Evolutionary conservation across 2,329 filamentous ascomycete species (phyloP), one percentile per base, ranked within the genome.

Genomic region (Fulvia fulva): DNA sequence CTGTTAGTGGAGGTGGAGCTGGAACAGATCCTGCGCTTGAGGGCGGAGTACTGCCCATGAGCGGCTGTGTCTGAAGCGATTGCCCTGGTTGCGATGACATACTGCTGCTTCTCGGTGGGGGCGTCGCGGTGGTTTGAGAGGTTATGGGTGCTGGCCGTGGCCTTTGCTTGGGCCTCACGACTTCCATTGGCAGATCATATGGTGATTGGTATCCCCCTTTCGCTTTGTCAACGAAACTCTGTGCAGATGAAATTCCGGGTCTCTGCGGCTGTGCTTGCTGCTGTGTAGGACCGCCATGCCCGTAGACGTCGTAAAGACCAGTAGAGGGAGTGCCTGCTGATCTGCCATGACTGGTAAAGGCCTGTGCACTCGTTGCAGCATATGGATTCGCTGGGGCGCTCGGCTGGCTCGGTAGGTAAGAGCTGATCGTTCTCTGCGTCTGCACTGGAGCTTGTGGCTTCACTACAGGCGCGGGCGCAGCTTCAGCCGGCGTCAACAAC

Each of bases 151-250:
- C 69, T 66, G 55, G 64, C 66, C 34, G 75, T 69, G 63, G 62
- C 51, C 75, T 71, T 57, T 77, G 88, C 87, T 72, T 86, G 80
- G 68, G 88, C 25, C 88, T 88, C 26, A 88, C 83, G 28, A 99
- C 83, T 55, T 97, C 93, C 75, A 94, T 90, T 3, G 94, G 94
- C 21, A 99, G 80, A 75, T 99, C 95, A 68, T 97, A 99, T 0
- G 94, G 94, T 21, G 93, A 97, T 51, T 88, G 83, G 72, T 99
- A 99, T 7, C 93, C 92, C 56, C 90, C 90, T 75, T 96, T 97
- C 2, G 90, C 79, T 73, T 95, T 95, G 73, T 93, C 88, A 5
- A 84, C 90, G 74, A 96, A 99, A 74, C 93, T 97, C 71, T 95
- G 86, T 0, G 77, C 72, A 34, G 72, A 73, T 43, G 68, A 71